Conservation (phyloP, 805 yeast genomes). For the Candida dajiaensis region DNA sequence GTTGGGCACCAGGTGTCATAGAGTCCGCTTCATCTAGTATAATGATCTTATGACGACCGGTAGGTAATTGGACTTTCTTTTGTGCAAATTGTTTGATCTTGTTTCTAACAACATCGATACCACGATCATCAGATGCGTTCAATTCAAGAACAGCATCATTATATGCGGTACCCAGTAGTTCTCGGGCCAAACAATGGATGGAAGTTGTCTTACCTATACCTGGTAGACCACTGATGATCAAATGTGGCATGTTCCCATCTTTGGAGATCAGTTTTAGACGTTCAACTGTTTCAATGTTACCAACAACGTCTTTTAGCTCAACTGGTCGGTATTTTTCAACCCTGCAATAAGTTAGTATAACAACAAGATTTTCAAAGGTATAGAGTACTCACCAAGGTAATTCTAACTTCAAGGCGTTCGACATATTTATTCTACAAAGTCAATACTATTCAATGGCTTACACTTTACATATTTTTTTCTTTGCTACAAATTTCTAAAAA, state of each 20-base stretch:
- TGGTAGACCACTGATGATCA: slow-evolving; percentile 92
- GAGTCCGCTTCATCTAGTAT: slow-evolving; percentile 95
- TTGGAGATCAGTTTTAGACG: slow-evolving; percentile 76
- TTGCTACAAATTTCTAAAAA: neutral
- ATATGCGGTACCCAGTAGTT: slow-evolving; percentile 66
- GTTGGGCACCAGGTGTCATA: slow-evolving; percentile 96
- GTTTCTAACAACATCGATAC: slow-evolving; percentile 92
- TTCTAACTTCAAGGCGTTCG: slow-evolving; percentile 19
- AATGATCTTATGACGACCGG: slow-evolving; percentile 87
- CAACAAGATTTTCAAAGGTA: neutral
- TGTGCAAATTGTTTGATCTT: slow-evolving; percentile 95
- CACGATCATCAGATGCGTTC: slow-evolving; percentile 96
- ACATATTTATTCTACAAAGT: neutral
- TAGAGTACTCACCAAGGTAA: slow-evolving; percentile 19
- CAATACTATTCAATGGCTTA: too few relatives aligned
- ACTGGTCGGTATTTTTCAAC: slow-evolving; percentile 96
- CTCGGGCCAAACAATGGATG: slow-evolving; percentile 82
- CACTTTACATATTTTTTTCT: neutral
- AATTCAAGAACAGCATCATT: slow-evolving; percentile 84
- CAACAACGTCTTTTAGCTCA: slow-evolving; percentile 77
- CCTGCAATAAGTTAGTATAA: slow-evolving; percentile 30
- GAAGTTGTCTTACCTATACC: slow-evolving; percentile 98
- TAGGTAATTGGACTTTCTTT: slow-evolving; percentile 80
- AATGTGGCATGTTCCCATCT: slow-evolving; percentile 96
- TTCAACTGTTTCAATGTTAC: slow-evolving; percentile 85